Conservation (phyloP, 768 basidiomycete genomes). For the Inosperma sp. region DNA sequence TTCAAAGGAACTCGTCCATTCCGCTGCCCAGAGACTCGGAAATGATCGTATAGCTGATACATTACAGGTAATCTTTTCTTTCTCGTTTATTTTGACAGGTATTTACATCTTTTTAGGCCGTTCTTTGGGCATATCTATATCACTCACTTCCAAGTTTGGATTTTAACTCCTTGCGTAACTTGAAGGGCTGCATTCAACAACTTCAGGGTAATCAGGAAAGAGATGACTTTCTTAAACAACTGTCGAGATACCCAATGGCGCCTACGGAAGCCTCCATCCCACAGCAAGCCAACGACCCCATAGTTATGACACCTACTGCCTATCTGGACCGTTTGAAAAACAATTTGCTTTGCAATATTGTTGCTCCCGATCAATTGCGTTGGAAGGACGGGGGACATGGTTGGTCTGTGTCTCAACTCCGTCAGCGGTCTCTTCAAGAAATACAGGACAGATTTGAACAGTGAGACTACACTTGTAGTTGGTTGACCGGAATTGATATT, state of each 20-base stretch:
- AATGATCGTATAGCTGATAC: background rate
- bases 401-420: constrained; percentile 39
- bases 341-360: constrained; percentile 35
- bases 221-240: constrained; percentile 14
- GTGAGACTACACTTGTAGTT: constrained; percentile 23
- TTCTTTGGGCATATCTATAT: constrained; percentile 28
- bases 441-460: constrained; percentile 41
- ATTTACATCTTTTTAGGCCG: constrained; percentile 17
- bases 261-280: background rate
- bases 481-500: background rate
- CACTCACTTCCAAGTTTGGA: constrained; percentile 23
- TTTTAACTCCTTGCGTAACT: constrained; percentile 12
- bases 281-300: constrained; percentile 6
- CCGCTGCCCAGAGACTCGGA: constrained; percentile 27
- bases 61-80: constrained; percentile 2
- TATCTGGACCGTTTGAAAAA: constrained; percentile 36
- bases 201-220: constrained; percentile 17
- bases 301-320: constrained; percentile 14
- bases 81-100: no score
- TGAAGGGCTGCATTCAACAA: constrained; percentile 20
- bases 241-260: background rate
- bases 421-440: constrained; percentile 42
- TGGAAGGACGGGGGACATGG: constrained; percentile 57
- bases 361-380: constrained; percentile 40
- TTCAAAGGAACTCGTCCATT: background rate